phyloP scores from a whole-genome alignment of 1,284 basidiomycete species.

The Rhodotorula sp. region DNA sequence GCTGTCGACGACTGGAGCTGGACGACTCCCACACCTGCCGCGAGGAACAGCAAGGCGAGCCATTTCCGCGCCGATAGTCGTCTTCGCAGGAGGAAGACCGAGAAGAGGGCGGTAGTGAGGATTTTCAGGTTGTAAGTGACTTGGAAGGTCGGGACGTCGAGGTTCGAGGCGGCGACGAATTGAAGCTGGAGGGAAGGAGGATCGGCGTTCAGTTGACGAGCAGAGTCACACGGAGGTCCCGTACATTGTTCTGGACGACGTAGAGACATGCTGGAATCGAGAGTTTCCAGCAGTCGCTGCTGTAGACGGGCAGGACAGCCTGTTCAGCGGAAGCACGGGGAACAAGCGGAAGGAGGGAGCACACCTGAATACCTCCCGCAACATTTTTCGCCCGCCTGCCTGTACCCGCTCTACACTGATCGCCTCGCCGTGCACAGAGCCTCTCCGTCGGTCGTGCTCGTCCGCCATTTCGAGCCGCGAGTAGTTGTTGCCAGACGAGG shows the following conservation, averaged over 20 bases:
- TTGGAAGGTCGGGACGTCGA: constrained; percentile 92
- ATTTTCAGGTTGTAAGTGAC: constrained; percentile 75
- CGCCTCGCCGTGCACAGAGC: neutral
- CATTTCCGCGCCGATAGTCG: constrained; percentile 73
- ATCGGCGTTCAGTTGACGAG: neutral
- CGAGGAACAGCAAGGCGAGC: constrained; percentile 77
- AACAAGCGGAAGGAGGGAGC: neutral
- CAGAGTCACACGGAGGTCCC: neutral
- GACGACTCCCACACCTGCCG: constrained; percentile 86
- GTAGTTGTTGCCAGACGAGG: constrained; percentile 11
- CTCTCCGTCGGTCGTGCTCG: neutral
- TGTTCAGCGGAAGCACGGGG: neutral
- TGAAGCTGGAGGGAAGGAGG: constrained; percentile 57
- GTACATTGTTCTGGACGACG: constrained; percentile 83
- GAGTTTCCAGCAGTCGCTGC: constrained; percentile 90
- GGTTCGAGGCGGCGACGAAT: constrained; percentile 87
- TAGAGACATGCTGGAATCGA: constrained; percentile 95
- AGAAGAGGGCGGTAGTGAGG: constrained; percentile 91
- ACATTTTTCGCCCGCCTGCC: constrained; percentile 9
- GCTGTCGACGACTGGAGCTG: constrained; percentile 66
- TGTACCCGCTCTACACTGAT: neutral
- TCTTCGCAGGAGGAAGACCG: constrained; percentile 81
- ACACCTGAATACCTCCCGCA: constrained; percentile 38
- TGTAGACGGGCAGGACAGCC: constrained; percentile 55
- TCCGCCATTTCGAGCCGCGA: constrained; percentile 10